Conservation (phyloP, 2,329 filamentous ascomycete genomes). For the Neophaeococcomyces aloes region DNA sequence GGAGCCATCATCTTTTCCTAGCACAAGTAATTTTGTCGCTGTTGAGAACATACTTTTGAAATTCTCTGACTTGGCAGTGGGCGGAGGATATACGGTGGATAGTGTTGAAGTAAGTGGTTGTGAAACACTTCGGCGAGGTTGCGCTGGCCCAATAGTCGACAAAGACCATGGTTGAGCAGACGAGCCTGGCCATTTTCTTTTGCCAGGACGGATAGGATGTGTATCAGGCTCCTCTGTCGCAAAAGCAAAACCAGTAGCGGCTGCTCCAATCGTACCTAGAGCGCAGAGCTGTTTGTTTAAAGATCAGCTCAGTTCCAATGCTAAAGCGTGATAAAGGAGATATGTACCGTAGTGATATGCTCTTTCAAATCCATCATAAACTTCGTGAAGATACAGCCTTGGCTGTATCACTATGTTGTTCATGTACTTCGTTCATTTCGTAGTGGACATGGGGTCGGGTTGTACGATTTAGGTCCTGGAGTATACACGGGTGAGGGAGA, state of each 20-base stretch:
- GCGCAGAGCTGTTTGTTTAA: slow-evolving; percentile 46
- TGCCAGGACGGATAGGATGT: slow-evolving; percentile 21
- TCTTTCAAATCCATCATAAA: slow-evolving; percentile 10
- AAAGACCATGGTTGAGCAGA: slow-evolving; percentile 24
- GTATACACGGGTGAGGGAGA: too few species aligned
- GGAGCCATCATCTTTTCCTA: slow-evolving; percentile 10
- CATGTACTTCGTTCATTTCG: slow-evolving; percentile 9
- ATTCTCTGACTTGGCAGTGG: slow-evolving; percentile 8
- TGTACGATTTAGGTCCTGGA: not conserved
- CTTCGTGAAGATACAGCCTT: slow-evolving; percentile 7
- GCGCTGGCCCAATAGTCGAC: slow-evolving; percentile 14
- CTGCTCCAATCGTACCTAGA: slow-evolving; percentile 51
- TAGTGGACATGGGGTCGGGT: slow-evolving; percentile 1
- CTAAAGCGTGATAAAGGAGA: not conserved
- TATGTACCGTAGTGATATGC: slow-evolving; percentile 8
- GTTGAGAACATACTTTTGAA: slow-evolving; percentile 14
- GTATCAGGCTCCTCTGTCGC: slow-evolving; percentile 37
- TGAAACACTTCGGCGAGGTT: slow-evolving; percentile 9
- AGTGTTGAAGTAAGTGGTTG: slow-evolving; percentile 10
- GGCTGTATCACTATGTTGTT: slow-evolving; percentile 6
- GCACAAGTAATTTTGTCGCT: slow-evolving; percentile 12
- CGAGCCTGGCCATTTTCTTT: slow-evolving; percentile 29
- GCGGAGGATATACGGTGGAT: not conserved
- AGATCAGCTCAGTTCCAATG: not conserved
- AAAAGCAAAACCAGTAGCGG: slow-evolving; percentile 48